A percentile compares a stretch with the other conserved stretches of the same genome.
Evolutionary conservation across 2,329 filamentous ascomycete genomes (phyloP).

Genomic region (Microsporum canis): DNA sequence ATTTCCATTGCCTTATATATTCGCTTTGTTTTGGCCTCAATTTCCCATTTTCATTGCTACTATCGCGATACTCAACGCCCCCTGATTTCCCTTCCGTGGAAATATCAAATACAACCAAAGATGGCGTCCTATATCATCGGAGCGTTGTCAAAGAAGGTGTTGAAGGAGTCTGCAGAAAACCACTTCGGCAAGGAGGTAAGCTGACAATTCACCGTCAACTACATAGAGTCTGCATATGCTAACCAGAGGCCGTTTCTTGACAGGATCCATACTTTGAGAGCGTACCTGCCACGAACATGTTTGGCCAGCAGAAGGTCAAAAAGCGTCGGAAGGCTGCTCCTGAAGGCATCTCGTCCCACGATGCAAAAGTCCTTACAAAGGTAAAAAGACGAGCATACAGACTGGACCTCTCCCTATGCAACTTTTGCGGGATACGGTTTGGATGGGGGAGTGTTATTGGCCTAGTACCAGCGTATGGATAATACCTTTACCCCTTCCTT

Average conservation of each 20-base stretch:
- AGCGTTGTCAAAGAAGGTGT: slow-evolving; percentile 25
- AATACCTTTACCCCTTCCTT: background rate
- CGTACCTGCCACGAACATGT: slow-evolving; percentile 61
- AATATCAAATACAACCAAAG: background rate
- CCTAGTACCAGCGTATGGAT: slow-evolving; percentile 63
- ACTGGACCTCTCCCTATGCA: slow-evolving; percentile 76
- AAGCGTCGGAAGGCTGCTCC: slow-evolving; percentile 78
- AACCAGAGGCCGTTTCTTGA: slow-evolving; percentile 6
- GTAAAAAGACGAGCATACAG: slow-evolving; percentile 77
- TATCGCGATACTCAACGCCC: background rate
- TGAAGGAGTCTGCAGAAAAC: slow-evolving; percentile 31
- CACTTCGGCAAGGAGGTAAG: slow-evolving; percentile 33
- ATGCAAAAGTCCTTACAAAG: slow-evolving; percentile 69
- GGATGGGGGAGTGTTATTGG: slow-evolving; percentile 85
- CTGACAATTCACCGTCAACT: background rate
- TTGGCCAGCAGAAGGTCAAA: slow-evolving; percentile 56
- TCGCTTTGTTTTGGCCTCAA: background rate
- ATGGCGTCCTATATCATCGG: slow-evolving; percentile 17
- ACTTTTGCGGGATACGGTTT: slow-evolving; percentile 67
- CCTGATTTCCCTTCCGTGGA: background rate
- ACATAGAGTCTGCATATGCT: background rate
- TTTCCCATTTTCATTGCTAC: background rate
- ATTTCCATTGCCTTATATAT: background rate
- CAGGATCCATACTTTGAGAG: slow-evolving; percentile 87
- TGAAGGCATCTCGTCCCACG: slow-evolving; percentile 68